These are phyloP conservation scores for Corynascus novoguineensis DNA, from an alignment of 495 filamentous ascomycete species.

Conservation along the genomic window DNA sequence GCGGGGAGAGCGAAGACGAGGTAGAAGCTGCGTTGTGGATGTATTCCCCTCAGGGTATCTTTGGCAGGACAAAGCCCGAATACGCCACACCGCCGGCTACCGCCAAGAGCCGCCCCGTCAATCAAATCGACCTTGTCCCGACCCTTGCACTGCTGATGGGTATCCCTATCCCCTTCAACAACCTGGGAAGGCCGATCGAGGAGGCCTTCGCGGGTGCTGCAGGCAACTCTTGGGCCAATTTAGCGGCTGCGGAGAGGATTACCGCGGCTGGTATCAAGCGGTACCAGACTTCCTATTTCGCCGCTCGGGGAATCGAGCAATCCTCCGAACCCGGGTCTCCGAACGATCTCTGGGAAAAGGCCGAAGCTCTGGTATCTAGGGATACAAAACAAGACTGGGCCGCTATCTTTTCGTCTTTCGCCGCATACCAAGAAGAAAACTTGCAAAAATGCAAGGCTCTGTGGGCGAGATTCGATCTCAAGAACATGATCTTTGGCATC, in stretches of 20 bases:
- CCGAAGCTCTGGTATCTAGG: conserved; percentile 30
- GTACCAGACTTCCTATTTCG: conserved; percentile 64
- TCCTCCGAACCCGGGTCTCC: conserved; percentile 51
- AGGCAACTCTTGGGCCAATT: conserved; percentile 64
- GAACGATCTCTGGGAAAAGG: conserved; percentile 51
- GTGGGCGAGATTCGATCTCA: conserved; percentile 87
- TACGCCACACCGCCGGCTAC: conserved; percentile 59
- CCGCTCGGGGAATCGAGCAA: conserved; percentile 57
- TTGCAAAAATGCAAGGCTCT: conserved; percentile 74
- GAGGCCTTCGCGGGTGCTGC: conserved; percentile 76
- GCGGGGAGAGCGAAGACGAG: conserved; percentile 92
- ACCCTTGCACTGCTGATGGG: conserved; percentile 83
- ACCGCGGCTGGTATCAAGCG: conserved; percentile 81
- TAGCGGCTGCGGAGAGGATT: conserved; percentile 68
- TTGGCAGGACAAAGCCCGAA: conserved; percentile 66
- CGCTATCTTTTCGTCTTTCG: conserved; percentile 53
- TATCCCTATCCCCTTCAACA: conserved; percentile 93
- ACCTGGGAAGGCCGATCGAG: conserved; percentile 89
- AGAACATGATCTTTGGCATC: conserved; percentile 77
- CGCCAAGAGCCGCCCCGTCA: conserved; percentile 75
- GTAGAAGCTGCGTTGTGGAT: conserved; percentile 95
- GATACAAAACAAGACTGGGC: conserved; percentile 31
- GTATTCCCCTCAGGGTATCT: conserved; percentile 81
- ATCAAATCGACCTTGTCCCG: conserved; percentile 93
- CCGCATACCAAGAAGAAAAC: conserved; percentile 69